These are phyloP conservation scores for Rubus idaeus DNA, from an alignment of 306 rosid species.

Conservation along the genomic window DNA sequence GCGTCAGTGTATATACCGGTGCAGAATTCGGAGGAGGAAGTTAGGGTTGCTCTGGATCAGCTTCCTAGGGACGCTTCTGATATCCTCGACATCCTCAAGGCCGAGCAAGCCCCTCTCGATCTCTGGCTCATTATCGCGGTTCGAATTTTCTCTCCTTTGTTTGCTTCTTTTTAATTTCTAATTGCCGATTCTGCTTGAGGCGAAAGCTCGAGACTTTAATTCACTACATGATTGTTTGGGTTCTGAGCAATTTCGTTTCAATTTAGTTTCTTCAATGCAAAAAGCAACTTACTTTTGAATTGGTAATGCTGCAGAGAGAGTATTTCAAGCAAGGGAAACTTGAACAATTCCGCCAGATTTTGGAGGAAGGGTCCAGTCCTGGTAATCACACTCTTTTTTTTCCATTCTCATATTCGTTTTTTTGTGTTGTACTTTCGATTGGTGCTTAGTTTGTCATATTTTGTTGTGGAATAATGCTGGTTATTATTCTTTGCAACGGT, in stretches of 20 bases:
- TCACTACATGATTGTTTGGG: not conserved
- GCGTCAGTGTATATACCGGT: constrained; percentile 91
- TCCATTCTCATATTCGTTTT: not conserved
- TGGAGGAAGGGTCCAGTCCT: constrained; percentile 96
- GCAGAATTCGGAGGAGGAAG: constrained; percentile 99
- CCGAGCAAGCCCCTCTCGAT: constrained; percentile 99
- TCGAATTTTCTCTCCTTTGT: constrained; percentile 13
- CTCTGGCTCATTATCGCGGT: constrained; percentile 99
- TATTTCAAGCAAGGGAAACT: constrained; percentile 94
- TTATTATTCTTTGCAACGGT: not conserved
- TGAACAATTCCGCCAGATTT: constrained; percentile 89
- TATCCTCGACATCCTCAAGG: constrained; percentile 91
- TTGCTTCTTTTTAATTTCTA: not conserved
- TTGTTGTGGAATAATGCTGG: not conserved
- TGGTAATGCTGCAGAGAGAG: constrained; percentile 64
- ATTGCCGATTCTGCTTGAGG: not conserved
- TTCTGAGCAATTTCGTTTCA: not conserved
- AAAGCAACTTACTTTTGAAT: not conserved
- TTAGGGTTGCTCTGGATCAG: constrained; percentile 91
- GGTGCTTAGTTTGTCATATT: not conserved
- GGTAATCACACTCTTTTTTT: constrained; percentile 48
- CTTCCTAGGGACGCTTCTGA: constrained; percentile 95
- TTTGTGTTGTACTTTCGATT: not conserved
- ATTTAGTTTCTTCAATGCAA: not conserved
- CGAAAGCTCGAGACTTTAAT: not conserved